Base-by-base conservation (phyloP, 768 basidiomycete genomes). In the Solioccasus polychromus region DNA sequence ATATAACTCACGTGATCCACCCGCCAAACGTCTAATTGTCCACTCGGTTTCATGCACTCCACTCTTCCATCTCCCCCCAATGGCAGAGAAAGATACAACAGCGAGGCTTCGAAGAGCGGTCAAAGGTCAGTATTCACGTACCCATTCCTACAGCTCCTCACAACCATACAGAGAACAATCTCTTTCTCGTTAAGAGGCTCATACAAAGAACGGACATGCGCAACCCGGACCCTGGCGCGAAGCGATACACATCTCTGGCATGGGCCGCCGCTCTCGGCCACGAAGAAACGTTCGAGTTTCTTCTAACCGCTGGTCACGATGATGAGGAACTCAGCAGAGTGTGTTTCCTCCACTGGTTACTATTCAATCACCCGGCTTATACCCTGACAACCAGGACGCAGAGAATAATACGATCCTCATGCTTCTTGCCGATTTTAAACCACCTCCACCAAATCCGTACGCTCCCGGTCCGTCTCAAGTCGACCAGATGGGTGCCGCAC, bases 361-460 rank as follows among this genome's bases (percentile, higher is more conserved):
- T 26, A 18, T 42, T 42, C 35, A 36, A 20, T 8, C 38, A 42
- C 39, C 46, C 32, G 53, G 51, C 57, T 60, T 49, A 61, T 42
- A 45, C 46, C 35, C 37, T 35, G 43, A 31, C 39, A 26, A 44
- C 23, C 41, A 96, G 94, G 94, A 97, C 63, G 79, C 80, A 6
- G 92, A 95, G 60, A 88, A 88, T 58, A 93, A 93, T 62, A 96
- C 93, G 1, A 86, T 96, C 36, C 82, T 96, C 37, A 92, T 93
- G 73, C 75, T 95, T 10, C 79, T 97, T n/a, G 92, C 93, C 20
- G 90, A 92, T 54, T 73, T 86, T 34, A 84, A 79, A 42, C 80
- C 85, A 6, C 67, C 71, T 2, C 58, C 66, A 30, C 64, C 71
- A 9, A 71, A 72, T 37, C 66, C 76, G 19, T 80, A 79, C 48